phyloP scores from a whole-genome alignment of 805 yeast genomes.

The Pichia cephalocereana region DNA sequence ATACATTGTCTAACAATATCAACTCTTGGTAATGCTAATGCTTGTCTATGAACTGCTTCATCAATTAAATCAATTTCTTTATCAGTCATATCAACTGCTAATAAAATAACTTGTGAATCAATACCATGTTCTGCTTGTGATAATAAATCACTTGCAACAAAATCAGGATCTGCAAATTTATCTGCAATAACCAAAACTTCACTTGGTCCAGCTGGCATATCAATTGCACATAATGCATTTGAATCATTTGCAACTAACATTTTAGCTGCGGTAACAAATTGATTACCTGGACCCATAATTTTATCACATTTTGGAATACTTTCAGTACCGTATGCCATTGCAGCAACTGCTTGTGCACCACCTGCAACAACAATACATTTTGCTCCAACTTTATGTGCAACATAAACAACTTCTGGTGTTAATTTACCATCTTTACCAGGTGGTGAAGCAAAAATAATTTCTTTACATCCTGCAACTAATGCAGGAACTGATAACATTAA shows the following conservation, averaged over 20 bases:
- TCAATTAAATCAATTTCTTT: slow-evolving; percentile 61
- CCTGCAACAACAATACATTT: slow-evolving; percentile 88
- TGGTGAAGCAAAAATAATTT: slow-evolving; percentile 89
- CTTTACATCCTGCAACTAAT: slow-evolving; percentile 91
- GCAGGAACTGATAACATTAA: slow-evolving; percentile 99
- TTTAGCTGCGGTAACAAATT: slow-evolving; percentile 98
- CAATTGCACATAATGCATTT: slow-evolving; percentile 89
- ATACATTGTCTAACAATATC: slow-evolving; percentile 90
- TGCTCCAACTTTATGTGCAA: slow-evolving; percentile 94
- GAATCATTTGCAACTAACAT: slow-evolving; percentile 96
- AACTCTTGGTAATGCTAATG: slow-evolving; percentile 75
- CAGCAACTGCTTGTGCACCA: slow-evolving; percentile 98
- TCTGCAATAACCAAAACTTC: slow-evolving; percentile 97
- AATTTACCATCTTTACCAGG: slow-evolving; percentile 88
- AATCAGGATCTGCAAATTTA: slow-evolving; percentile 78
- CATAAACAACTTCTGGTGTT: slow-evolving; percentile 96
- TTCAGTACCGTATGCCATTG: slow-evolving; percentile 98
- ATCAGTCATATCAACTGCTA: slow-evolving; percentile 65
- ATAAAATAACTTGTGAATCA: slow-evolving; percentile 91
- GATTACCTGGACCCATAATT: slow-evolving; percentile 98
- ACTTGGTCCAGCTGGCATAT: slow-evolving; percentile 99
- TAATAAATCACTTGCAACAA: slow-evolving; percentile 91
- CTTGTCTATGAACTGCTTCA: slow-evolving; percentile 77
- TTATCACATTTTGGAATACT: slow-evolving; percentile 89
- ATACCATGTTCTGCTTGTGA: slow-evolving; percentile 99